phyloP scores from a whole-genome alignment of 2,329 filamentous ascomycete genomes.

The Colletotrichum spaethianum region DNA sequence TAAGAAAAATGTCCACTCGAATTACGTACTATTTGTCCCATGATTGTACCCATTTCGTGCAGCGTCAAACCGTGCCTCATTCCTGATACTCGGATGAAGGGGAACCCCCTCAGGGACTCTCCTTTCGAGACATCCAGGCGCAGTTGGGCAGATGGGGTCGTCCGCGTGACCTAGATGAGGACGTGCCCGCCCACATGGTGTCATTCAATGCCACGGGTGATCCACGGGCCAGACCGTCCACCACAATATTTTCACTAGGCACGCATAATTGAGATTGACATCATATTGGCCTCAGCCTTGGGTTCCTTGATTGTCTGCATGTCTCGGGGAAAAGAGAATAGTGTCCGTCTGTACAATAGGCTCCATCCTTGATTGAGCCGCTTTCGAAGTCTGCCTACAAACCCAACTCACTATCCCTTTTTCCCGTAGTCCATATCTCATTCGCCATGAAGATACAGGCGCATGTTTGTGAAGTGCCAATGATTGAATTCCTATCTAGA shows the following conservation, averaged over 20 bases:
- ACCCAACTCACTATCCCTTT: neutral
- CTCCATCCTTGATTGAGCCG: neutral
- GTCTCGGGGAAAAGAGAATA: neutral
- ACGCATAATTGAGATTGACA: constrained; percentile 29
- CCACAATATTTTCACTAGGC: neutral
- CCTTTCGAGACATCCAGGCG: constrained; percentile 21
- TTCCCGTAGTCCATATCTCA: neutral
- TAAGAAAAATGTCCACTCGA: neutral
- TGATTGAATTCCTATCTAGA: constrained; percentile 44
- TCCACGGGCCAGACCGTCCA: constrained; percentile 37
- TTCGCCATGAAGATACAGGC: constrained; percentile 16
- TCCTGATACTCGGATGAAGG: constrained; percentile 8
- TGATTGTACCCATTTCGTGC: constrained; percentile 8
- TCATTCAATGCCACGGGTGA: constrained; percentile 27
- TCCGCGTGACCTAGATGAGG: constrained; percentile 28
- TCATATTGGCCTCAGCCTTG: constrained; percentile 24
- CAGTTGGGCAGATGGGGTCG: constrained; percentile 27
- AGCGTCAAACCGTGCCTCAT: constrained; percentile 20
- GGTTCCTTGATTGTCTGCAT: neutral
- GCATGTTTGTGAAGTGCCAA: constrained; percentile 41
- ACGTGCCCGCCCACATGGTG: constrained; percentile 19
- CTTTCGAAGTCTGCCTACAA: constrained; percentile 11
- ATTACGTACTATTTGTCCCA: constrained; percentile 26
- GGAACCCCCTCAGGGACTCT: constrained; percentile 10
- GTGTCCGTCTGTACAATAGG: neutral